Evolutionary conservation across 2,329 filamentous ascomycete genomes (phyloP).

Genomic region (Bipolaris gigantea): DNA sequence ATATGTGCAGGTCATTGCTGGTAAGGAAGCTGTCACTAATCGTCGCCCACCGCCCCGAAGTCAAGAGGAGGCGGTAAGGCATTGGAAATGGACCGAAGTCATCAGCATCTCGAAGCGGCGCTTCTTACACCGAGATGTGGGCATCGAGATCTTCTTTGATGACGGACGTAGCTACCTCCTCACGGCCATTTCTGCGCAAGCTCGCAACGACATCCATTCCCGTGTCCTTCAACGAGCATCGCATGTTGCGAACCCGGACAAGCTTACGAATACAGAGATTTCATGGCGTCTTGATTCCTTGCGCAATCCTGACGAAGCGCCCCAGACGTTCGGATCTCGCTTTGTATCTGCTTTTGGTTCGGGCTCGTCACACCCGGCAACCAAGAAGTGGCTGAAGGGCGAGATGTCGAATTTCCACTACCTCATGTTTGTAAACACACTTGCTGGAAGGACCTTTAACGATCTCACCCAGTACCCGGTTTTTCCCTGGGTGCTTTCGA

Average conservation of each 20-base stretch:
- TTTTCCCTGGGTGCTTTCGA: constrained; percentile 94
- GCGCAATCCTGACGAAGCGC: constrained; percentile 65
- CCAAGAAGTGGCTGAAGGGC: constrained; percentile 86
- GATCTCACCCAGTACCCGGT: constrained; percentile 97
- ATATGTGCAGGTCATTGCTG: constrained; percentile 91
- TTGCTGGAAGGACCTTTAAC: constrained; percentile 96
- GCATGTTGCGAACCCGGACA: constrained; percentile 71
- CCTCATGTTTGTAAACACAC: constrained; percentile 96
- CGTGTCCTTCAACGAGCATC: constrained; percentile 79
- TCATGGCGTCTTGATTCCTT: constrained; percentile 89
- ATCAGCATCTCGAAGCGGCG: constrained; percentile 94
- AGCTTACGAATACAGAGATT: constrained; percentile 78
- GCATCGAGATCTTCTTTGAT: constrained; percentile 95
- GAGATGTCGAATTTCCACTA: constrained; percentile 99
- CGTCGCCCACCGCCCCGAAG: constrained; percentile 37
- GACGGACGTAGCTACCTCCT: constrained; percentile 94
- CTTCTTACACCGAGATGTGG: constrained; percentile 93
- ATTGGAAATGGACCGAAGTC: constrained; percentile 93
- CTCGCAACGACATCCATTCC: constrained; percentile 78
- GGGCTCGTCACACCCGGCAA: constrained; percentile 77
- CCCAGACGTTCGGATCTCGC: constrained; percentile 76
- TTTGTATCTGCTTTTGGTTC: constrained; percentile 92
- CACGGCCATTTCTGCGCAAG: constrained; percentile 73
- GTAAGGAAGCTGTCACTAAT: constrained; percentile 65
- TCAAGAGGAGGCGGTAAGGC: constrained; percentile 72